phyloP scores from a whole-genome alignment of 768 basidiomycete species.

The Termitomyces sp. region DNA sequence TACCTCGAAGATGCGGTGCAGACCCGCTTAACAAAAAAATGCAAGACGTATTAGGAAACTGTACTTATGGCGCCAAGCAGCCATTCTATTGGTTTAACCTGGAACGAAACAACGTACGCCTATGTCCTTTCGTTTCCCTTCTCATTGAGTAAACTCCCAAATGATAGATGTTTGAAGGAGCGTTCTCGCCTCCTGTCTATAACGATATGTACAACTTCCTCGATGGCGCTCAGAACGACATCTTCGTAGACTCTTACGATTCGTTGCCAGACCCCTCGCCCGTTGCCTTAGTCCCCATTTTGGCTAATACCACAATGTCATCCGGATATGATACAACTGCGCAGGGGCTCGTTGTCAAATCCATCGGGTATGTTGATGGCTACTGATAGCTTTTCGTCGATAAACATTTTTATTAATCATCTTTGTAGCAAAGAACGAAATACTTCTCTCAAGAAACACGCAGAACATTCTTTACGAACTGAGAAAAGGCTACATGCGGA shows the following conservation, averaged over 20 bases:
- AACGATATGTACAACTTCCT: conserved; percentile 55
- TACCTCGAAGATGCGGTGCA: not conserved
- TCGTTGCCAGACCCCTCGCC: conserved; percentile 40
- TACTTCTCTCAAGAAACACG: not conserved
- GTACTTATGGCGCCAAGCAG: not conserved
- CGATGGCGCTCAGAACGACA: conserved; percentile 73
- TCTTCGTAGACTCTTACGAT: conserved; percentile 59
- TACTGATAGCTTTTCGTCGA: not conserved
- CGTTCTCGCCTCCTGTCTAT: conserved; percentile 43
- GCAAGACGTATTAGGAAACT: not conserved
- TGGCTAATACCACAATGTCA: conserved; percentile 17
- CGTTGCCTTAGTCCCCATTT: conserved; percentile 30
- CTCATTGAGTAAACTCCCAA: not conserved
- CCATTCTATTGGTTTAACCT: not conserved
- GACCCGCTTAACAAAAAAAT: not conserved
- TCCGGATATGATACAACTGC: not conserved
- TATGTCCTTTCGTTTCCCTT: not conserved
- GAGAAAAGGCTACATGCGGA: not conserved
- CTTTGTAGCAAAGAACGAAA: not conserved
- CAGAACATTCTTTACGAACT: not conserved
- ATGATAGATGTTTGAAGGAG: conserved; percentile 61
- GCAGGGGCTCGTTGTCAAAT: not conserved
- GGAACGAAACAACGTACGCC: not conserved
- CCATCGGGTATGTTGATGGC: not conserved
- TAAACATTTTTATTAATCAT: not conserved